Conservation (phyloP, 768 basidiomycete genomes). For the Podaxis rugospora region DNA sequence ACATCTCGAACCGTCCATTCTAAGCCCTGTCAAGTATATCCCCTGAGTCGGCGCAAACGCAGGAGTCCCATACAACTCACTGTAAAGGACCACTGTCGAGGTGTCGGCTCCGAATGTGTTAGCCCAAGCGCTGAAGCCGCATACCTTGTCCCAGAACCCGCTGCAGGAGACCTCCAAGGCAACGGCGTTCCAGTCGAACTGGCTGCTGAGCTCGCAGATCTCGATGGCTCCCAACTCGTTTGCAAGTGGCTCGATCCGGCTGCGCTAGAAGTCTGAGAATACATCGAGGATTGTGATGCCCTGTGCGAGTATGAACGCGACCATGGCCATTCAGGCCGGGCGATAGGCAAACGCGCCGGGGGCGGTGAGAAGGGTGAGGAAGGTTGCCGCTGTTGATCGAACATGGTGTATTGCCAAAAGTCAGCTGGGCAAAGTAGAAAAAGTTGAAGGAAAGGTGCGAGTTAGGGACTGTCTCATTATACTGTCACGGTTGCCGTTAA, state of each 20-base stretch:
- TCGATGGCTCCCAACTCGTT: constrained; percentile 27
- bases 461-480: background rate
- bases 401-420: constrained; percentile 22
- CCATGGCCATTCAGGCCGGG: constrained; percentile 63
- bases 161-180: constrained; percentile 14
- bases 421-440: background rate
- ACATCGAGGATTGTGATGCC: constrained; percentile 28
- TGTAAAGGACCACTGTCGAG: constrained; percentile 62
- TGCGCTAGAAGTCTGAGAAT: constrained; percentile 21
- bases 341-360: constrained; percentile 42
- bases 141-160: constrained; percentile 14
- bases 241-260: constrained; percentile 19
- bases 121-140: constrained; percentile 21
- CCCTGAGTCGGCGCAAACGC: background rate
- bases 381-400: constrained; percentile 31
- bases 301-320: constrained; percentile 29
- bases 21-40: constrained; percentile 46
- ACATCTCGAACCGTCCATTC: constrained; percentile 68
- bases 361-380: constrained; percentile 39
- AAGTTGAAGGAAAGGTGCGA: background rate
- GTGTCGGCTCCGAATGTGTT: constrained; percentile 41
- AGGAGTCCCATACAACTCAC: constrained; percentile 27
- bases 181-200: constrained; percentile 18
- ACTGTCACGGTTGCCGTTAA: constrained; percentile 1
- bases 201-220: constrained; percentile 21